Base-by-base conservation (phyloP, 352 stramenopile genomes). In the Pythium graminicola region DNA sequence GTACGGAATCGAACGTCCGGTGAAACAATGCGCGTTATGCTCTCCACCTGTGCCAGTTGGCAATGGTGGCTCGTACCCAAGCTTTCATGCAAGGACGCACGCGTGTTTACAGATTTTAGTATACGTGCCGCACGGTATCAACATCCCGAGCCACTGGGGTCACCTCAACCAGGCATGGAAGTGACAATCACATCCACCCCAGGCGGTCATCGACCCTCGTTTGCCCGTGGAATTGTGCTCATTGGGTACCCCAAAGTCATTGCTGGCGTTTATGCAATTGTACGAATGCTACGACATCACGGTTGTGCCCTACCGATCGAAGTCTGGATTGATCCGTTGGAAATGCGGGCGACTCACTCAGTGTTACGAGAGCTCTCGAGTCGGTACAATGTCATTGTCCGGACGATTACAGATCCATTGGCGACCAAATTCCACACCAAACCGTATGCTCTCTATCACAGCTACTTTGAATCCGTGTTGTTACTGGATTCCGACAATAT, bases 401-500 rank as follows among this genome's bases (percentile, higher is more conserved):
- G 79, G 20, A 69, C 65, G 24, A 83, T 90, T 31, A 29, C 48
- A n/a, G 73, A 90, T 57, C 70, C 76, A 16, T 64, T 69, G 28
- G 76, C 76, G 29, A 84, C 66, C 44, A 82, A 82, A 33, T 93
- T 89, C 50, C 62, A 75, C 40, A 78, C 76, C n/a, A 93, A 93
- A 47, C 74, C 76, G 17, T 93, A 88, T 53, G 74, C 75, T 14
- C 70, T 93, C 43, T 90, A 86, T 46, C 64, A 93, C 57, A 81
- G 64, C 10, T 65, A 62, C 6, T 93, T 93, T 52, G 76, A 89
- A 41, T 75, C 72, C 27, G 73, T 93, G 48, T 50, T 93, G 19
- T 87, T 86, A 59, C 62, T 93, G 6, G 82, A 93, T 54, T 85
- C 80, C 43, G 82, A 93, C 47, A 93, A 93, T 43, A 74, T 91